Evolutionary conservation across 768 basidiomycete species (phyloP), one percentile per base, ranked within the genome.

Genomic region (Inosperma sp.): DNA sequence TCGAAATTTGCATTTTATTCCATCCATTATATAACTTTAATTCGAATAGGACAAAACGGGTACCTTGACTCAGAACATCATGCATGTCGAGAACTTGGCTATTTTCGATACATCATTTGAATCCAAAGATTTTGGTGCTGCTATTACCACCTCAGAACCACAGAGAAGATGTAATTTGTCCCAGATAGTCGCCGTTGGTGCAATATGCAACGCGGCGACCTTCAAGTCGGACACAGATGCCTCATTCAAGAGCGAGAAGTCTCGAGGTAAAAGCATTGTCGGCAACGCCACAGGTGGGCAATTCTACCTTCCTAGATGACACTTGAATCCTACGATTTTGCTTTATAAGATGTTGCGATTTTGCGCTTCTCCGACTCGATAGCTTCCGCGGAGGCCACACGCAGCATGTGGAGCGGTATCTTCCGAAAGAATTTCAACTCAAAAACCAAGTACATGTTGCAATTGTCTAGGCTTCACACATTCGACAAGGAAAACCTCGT

Each of bases 21-120:
- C n/a, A n/a, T n/a, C n/a, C n/a, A n/a, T n/a, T n/a, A n/a, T n/a
- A n/a, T n/a, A n/a, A n/a, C n/a, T n/a, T n/a, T n/a, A n/a, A n/a
- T n/a, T n/a, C n/a, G n/a, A n/a, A n/a, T 36, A 66, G 65, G 78
- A 85, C 59, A 85, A 85, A 62, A 81, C 81, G 0, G 80, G 82
- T 12, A 82, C 80, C 0, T 65, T 84, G 16, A 84, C 83, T 1
- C 72, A 76, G 59, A 82, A 82, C 60, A 72, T 66, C 53, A 82
- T 84, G 81, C 69, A 76, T 9, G 80, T 77, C 36, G 73, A 76
- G 23, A 75, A 76, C 37, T 65, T 74, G 29, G 72, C 76, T 0
- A 61, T 72, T 9, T 66, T 67, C 35, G 55, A 66, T 64, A 41
- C 65, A 63, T 52, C 68, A 60, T 64, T 63, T 45, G 56, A 61